These are phyloP conservation scores for Phylloporus sp. DNA, from an alignment of 768 basidiomycete genomes.

Conservation along the genomic window DNA sequence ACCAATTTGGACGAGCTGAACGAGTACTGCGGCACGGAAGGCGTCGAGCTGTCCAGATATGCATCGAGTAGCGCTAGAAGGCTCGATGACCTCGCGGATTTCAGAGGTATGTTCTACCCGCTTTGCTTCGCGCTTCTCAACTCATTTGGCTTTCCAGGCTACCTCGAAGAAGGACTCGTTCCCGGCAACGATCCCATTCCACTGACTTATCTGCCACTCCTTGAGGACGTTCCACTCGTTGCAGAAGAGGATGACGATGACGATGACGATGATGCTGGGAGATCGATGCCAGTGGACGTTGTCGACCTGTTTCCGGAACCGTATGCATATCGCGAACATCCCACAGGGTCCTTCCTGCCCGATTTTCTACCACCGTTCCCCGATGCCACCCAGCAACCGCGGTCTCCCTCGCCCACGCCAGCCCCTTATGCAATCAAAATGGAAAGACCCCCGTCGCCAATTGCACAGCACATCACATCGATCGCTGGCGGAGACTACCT, in stretches of 20 bases:
- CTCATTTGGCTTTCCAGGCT: conserved; percentile 42
- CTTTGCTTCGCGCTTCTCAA: neutral
- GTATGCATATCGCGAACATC: conserved; percentile 30
- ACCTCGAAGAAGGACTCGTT: conserved; percentile 54
- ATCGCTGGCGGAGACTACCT: conserved; percentile 59
- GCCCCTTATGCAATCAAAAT: conserved; percentile 28
- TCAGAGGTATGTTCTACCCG: conserved; percentile 51
- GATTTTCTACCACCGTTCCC: conserved; percentile 35
- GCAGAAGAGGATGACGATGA: conserved; percentile 32
- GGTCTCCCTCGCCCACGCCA: conserved; percentile 36
- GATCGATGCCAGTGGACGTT: conserved; percentile 1
- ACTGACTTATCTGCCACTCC: conserved; percentile 42
- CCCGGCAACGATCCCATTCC: conserved; percentile 53
- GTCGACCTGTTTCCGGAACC: conserved; percentile 22
- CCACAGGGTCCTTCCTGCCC: conserved; percentile 27
- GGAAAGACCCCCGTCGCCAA: conserved; percentile 37
- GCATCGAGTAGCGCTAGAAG: conserved; percentile 57
- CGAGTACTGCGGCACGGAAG: conserved; percentile 65
- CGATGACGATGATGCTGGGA: conserved; percentile 20
- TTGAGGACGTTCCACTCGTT: conserved; percentile 17
- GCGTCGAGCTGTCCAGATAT: conserved; percentile 63
- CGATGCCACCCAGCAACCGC: conserved; percentile 22
- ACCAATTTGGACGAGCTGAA: conserved; percentile 62
- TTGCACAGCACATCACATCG: conserved; percentile 38
- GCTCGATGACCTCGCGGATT: conserved; percentile 68